Conservation (phyloP, 345 rosid genomes). For the Orychophragmus violaceus region DNA sequence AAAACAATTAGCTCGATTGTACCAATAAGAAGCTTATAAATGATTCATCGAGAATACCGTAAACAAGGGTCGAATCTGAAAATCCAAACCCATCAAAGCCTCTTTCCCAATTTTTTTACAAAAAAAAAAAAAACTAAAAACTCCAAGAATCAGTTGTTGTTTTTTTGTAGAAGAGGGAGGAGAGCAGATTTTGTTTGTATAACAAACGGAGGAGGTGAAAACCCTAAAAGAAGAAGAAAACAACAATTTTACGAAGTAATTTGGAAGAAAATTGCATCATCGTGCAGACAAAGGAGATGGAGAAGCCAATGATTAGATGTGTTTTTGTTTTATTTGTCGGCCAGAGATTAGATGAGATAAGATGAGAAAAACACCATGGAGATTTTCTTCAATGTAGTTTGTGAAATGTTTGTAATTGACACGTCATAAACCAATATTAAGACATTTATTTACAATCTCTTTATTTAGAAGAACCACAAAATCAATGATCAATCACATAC, state of each 20-base stretch:
- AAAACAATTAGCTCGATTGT: not conserved
- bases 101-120: conserved; percentile 5
- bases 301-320: conserved; percentile 24
- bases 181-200: not conserved
- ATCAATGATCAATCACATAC: not conserved
- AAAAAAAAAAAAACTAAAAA: conserved; percentile 19
- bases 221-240: not conserved
- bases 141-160: not conserved
- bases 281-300: conserved; percentile 16
- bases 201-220: not conserved
- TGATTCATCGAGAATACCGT: conserved; percentile 6
- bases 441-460: conserved; percentile 14
- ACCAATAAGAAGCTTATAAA: not conserved
- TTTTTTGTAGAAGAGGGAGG: not conserved
- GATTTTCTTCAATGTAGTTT: not conserved
- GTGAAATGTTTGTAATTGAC: conserved; percentile 12
- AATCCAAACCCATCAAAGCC: conserved; percentile 12
- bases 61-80: not conserved
- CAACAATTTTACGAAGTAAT: conserved; percentile 11
- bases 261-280: conserved; percentile 25
- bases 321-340: conserved; percentile 26
- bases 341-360: conserved; percentile 13
- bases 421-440: conserved; percentile 15
- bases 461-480: conserved; percentile 8
- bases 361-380: not conserved